Base-by-base conservation (phyloP, 1,284 basidiomycete species). In the Malassezia slooffiae region DNA sequence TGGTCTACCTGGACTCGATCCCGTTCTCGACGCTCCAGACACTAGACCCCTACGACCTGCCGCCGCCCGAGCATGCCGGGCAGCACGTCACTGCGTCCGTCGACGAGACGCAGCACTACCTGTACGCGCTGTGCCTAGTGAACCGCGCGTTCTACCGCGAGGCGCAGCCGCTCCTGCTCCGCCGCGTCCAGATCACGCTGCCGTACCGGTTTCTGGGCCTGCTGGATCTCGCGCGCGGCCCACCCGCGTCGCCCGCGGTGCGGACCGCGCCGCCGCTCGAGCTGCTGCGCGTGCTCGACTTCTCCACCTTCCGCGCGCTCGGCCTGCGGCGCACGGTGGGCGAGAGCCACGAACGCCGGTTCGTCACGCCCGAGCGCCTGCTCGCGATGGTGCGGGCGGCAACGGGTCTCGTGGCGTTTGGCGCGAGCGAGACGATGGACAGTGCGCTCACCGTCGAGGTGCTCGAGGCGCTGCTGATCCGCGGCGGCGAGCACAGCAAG, bases 221-320 rank as follows among this genome's bases (percentile, higher is more conserved):
- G 2, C 30, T 69, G 4, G 12, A 42, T 4, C 23, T 22, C 12
- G 46, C 46, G 4, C 24, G 17, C 2, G 15, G 17, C 30, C 17
- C 3, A 28, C 41, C 2, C 16, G 34, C 8, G 8, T 12, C 10
- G 52, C 48, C 7, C 33, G 40, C 11, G 26, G 48, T 11, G 27
- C 35, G 5, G 47, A 48, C 10, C 28, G 51, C 32, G 45, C 43
- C 7, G 28, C 41, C 34, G 26, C 34, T 15, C 11, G 28, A 4
- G 43, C 52, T 13, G 40, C 55, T 64, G 22, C 60, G 66, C 24
- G 41, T 69, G 24, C 42, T 69, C 28, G 64, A 67, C 62, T 95
- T 95, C 65, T 88, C 86, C 59, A 83, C 88, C 64, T 95, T 91
- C 73, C 80, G 87, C 24, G 90, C 89, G 16, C 88, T 91, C 50